These are phyloP conservation scores for Phytophthora vignae DNA, from an alignment of 352 stramenopile species.

Conservation along the genomic window DNA sequence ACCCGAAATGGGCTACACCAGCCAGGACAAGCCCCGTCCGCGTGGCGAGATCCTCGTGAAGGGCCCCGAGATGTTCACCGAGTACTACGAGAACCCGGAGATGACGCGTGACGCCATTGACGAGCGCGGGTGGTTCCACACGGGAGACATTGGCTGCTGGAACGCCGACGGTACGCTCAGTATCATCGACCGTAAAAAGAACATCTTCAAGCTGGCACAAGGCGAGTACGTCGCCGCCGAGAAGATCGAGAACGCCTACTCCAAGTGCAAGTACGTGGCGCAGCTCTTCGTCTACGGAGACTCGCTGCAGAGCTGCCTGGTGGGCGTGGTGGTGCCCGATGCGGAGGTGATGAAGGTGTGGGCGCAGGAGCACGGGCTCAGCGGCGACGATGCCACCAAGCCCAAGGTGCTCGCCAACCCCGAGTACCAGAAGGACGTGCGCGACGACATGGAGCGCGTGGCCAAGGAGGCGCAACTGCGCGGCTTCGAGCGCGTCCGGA, in stretches of 20 bases:
- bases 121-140: conserved; percentile 94
- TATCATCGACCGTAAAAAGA: conserved; percentile 91
- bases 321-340: conserved; percentile 92
- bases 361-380: conserved; percentile 39
- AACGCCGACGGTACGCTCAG: conserved; percentile 91
- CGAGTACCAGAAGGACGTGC: conserved; percentile 52
- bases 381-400: conserved; percentile 31
- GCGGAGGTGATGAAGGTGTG: conserved; percentile 45
- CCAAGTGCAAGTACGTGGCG: conserved; percentile 88
- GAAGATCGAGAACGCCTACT: conserved; percentile 96
- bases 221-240: conserved; percentile 96
- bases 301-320: conserved; percentile 91
- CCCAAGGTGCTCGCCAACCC: conserved; percentile 42
- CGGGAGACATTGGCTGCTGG: conserved; percentile 94
- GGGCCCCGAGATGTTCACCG: conserved; percentile 84
- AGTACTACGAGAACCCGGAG: conserved; percentile 94
- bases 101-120: conserved; percentile 92
- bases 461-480: conserved; percentile 61
- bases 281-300: conserved; percentile 96
- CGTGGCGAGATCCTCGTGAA: conserved; percentile 60
- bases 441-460: conserved; percentile 38
- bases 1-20: conserved; percentile 96
- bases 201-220: conserved; percentile 92
- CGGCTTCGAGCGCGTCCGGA: conserved; percentile 91
- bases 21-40: conserved; percentile 58